Evolutionary conservation across 768 basidiomycete genomes (phyloP).

Genomic region (Xerocomus potaroensis): DNA sequence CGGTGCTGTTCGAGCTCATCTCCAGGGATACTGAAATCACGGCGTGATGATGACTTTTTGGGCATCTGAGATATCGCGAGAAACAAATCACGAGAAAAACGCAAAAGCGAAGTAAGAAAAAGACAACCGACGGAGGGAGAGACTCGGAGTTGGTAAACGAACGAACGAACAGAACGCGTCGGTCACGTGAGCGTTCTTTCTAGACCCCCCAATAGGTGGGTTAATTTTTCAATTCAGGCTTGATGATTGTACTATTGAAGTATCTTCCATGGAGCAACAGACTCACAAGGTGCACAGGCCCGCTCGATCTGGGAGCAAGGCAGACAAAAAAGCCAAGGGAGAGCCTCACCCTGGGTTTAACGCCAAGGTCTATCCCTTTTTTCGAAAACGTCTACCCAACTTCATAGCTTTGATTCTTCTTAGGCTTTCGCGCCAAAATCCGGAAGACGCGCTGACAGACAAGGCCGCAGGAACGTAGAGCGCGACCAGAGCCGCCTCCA

Average conservation of each 20-base stretch:
- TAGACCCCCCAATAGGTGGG: slow-evolving; percentile 11
- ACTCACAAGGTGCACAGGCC: slow-evolving; percentile 82
- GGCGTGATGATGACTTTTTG: slow-evolving; percentile 21
- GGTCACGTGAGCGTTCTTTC: background rate
- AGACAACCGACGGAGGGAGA: slow-evolving; percentile 4
- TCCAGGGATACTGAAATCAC: slow-evolving; percentile 56
- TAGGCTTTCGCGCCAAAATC: slow-evolving; percentile 91
- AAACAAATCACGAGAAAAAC: slow-evolving; percentile 9
- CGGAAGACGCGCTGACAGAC: slow-evolving; percentile 81
- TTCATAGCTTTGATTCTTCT: background rate
- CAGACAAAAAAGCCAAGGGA: slow-evolving; percentile 72
- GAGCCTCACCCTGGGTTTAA: slow-evolving; percentile 78
- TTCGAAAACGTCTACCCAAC: background rate
- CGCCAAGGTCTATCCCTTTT: slow-evolving; percentile 61
- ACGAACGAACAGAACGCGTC: slow-evolving; percentile 19
- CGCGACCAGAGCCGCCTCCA: slow-evolving; percentile 92
- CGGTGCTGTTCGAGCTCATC: slow-evolving; percentile 75
- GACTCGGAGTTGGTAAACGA: too few relatives aligned
- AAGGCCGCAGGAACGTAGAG: slow-evolving; percentile 88
- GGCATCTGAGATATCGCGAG: slow-evolving; percentile 22
- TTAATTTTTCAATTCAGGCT: background rate
- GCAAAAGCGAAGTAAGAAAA: slow-evolving; percentile 12
- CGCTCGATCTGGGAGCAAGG: slow-evolving; percentile 65
- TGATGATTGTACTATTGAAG: background rate
- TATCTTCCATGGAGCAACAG: slow-evolving; percentile 59